phyloP scores from a whole-genome alignment of 2,329 filamentous ascomycete species.

The Cytospora mali region DNA sequence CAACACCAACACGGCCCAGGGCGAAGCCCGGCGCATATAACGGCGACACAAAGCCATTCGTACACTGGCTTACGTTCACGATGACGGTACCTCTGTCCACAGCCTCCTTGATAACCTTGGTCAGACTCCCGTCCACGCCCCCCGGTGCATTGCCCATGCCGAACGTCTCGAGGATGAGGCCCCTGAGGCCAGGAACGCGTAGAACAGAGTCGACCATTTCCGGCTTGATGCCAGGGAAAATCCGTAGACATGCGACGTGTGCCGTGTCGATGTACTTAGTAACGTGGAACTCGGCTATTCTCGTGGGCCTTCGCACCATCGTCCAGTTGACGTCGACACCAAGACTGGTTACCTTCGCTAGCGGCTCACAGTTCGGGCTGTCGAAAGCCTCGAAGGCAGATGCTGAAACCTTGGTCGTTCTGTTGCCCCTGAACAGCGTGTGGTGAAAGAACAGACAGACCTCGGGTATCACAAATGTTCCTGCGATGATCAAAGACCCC shows the following conservation, averaged over 20 bases:
- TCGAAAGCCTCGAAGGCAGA: constrained; percentile 86
- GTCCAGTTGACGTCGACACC: constrained; percentile 82
- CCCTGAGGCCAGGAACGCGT: constrained; percentile 72
- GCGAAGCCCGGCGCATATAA: constrained; percentile 78
- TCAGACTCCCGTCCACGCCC: constrained; percentile 77
- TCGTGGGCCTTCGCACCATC: constrained; percentile 72
- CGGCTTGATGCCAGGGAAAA: constrained; percentile 92
- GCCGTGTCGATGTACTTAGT: constrained; percentile 77
- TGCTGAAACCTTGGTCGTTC: constrained; percentile 84
- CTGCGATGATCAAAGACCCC: constrained; percentile 84
- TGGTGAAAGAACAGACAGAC: constrained; percentile 95
- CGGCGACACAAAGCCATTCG: constrained; percentile 73
- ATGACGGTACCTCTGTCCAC: constrained; percentile 81
- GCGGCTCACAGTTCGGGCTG: constrained; percentile 80
- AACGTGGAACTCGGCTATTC: constrained; percentile 73
- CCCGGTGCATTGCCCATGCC: constrained; percentile 87
- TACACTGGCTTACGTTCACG: constrained; percentile 90
- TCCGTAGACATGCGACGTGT: constrained; percentile 86
- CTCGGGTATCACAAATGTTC: constrained; percentile 90
- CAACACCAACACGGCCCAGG: constrained; percentile 80
- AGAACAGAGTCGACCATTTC: constrained; percentile 89
- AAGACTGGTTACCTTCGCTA: constrained; percentile 80
- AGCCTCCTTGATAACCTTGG: constrained; percentile 74
- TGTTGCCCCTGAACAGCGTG: constrained; percentile 84
- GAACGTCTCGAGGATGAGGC: constrained; percentile 87